These are phyloP conservation scores for Jatropha curcas DNA, from an alignment of 345 rosid species.

Conservation along the genomic window DNA sequence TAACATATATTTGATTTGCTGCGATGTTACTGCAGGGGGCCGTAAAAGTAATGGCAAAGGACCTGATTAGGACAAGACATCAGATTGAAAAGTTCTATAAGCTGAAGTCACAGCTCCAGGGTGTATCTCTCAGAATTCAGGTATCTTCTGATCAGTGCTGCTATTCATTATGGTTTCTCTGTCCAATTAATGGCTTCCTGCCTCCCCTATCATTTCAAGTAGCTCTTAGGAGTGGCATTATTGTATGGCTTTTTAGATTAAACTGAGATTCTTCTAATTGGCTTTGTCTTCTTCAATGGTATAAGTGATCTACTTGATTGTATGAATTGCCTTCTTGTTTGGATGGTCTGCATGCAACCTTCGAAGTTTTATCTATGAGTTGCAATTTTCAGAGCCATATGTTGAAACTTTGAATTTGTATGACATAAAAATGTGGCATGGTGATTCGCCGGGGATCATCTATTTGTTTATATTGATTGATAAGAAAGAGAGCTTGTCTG, in stretches of 20 bases:
- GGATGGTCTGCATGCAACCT: background rate
- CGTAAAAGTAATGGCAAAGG: constrained; percentile 98
- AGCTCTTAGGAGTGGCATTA: background rate
- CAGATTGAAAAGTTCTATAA: constrained; percentile 93
- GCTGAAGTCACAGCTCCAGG: constrained; percentile 96
- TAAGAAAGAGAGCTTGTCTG: background rate
- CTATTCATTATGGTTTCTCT: background rate
- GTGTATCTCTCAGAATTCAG: constrained; percentile 94
- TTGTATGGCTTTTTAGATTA: background rate
- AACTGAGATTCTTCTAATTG: too few species aligned
- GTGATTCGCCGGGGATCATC: background rate
- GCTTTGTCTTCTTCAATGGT: background rate
- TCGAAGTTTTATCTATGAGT: background rate
- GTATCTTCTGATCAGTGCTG: constrained; percentile 29
- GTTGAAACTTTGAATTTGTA: background rate
- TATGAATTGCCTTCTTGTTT: background rate
- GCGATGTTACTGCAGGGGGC: constrained; percentile 66
- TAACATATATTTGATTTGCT: background rate
- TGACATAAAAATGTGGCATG: background rate
- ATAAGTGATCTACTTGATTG: background rate
- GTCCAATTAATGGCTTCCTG: background rate
- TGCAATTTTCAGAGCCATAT: background rate
- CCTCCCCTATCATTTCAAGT: background rate
- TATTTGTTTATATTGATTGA: background rate
- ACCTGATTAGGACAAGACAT: constrained; percentile 89